These are phyloP conservation scores for Polygonum aviculare DNA, from an alignment of 148 eudicot species.

Conservation along the genomic window DNA sequence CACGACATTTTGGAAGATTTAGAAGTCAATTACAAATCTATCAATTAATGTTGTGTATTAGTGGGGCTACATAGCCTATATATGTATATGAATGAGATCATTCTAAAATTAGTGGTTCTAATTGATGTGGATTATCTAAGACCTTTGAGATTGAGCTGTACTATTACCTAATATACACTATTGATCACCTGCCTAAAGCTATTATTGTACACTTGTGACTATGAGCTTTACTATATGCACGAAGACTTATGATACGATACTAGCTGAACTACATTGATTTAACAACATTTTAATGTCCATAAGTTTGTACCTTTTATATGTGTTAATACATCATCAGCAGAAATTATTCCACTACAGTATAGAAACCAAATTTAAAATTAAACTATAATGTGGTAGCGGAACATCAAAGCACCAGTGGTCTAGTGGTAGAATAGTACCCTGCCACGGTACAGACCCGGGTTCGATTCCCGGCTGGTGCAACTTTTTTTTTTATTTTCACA, in stretches of 20 bases:
- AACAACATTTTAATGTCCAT: no score
- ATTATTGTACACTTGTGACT: background rate
- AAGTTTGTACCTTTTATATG: no score
- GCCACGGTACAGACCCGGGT: slow-evolving; percentile 63
- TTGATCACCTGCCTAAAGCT: background rate
- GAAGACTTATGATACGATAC: no score
- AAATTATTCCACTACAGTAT: no score
- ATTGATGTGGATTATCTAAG: background rate
- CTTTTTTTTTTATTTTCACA: no score
- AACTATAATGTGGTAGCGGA: no score
- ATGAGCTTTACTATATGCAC: background rate
- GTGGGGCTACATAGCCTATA: background rate
- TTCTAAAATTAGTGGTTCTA: background rate
- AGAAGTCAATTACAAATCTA: background rate
- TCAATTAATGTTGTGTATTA: background rate
- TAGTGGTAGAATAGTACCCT: slow-evolving; percentile 70
- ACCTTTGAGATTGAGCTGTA: background rate
- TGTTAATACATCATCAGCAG: no score
- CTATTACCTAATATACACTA: background rate
- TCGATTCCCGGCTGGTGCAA: slow-evolving; percentile 24
- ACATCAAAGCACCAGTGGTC: slow-evolving; percentile 17
- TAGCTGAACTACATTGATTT: no score
- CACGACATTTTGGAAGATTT: no score
- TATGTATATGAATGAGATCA: background rate
- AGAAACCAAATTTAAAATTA: no score